Percentiles rank a stretch among this genome's conserved stretches.
These are phyloP conservation scores for Alternaria incomplexa DNA, from an alignment of 2,329 filamentous ascomycete species.

Conservation along the genomic window DNA sequence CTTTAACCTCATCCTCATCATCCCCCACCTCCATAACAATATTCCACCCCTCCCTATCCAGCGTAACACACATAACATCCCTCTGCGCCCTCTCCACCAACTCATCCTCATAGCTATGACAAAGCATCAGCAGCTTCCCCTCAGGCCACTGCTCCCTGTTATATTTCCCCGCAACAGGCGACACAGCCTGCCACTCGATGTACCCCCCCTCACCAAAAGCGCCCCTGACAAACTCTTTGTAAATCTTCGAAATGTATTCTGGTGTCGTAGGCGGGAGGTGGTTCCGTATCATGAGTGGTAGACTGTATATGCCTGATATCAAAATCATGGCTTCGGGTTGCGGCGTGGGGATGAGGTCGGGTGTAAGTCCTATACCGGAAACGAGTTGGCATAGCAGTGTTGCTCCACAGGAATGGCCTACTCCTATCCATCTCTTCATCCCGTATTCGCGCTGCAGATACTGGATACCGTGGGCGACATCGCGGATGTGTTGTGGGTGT, in stretches of 20 bases:
- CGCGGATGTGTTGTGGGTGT: slow-evolving; percentile 67
- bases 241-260: slow-evolving; percentile 53
- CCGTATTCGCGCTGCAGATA: slow-evolving; percentile 58
- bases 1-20: slow-evolving; percentile 33
- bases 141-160: slow-evolving; percentile 47
- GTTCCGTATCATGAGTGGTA: slow-evolving; percentile 59
- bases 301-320: slow-evolving; percentile 71
- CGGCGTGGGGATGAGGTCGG: background rate
- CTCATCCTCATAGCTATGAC: slow-evolving; percentile 56
- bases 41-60: slow-evolving; percentile 54
- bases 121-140: slow-evolving; percentile 50
- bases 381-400: slow-evolving; percentile 67
- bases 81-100: slow-evolving; percentile 63
- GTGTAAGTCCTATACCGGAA: slow-evolving; percentile 18
- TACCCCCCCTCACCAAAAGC: slow-evolving; percentile 63
- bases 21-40: slow-evolving; percentile 34
- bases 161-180: slow-evolving; percentile 59
- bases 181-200: slow-evolving; percentile 45
- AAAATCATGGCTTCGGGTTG: slow-evolving; percentile 59
- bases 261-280: slow-evolving; percentile 46
- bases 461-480: slow-evolving; percentile 60
- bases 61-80: slow-evolving; percentile 60
- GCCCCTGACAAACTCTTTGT: slow-evolving; percentile 62
- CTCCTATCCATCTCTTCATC: slow-evolving; percentile 60
- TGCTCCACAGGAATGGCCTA: slow-evolving; percentile 69